Conservation (phyloP, 2,329 filamentous ascomycete genomes). For the Leptographium wingfieldii region DNA sequence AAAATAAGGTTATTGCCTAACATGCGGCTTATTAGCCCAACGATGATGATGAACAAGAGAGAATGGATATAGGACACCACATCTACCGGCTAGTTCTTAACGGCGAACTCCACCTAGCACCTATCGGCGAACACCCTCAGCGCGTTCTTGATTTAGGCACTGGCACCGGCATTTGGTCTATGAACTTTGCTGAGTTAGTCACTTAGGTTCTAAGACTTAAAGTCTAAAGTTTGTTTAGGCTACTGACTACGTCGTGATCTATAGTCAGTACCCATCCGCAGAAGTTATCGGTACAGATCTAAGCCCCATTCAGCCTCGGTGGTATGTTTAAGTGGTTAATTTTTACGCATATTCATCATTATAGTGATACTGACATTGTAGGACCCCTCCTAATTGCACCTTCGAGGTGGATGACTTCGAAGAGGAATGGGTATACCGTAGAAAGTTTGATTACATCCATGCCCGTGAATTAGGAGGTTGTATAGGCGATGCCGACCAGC, state of each 20-base stretch:
- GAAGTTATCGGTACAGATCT: slow-evolving; percentile 51
- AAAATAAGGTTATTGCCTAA: neutral
- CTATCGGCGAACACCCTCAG: slow-evolving; percentile 30
- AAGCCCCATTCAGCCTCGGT: slow-evolving; percentile 48
- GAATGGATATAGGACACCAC: slow-evolving; percentile 27
- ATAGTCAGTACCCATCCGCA: slow-evolving; percentile 17
- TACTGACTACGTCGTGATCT: too few species aligned
- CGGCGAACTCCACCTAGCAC: slow-evolving; percentile 28
- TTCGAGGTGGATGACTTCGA: slow-evolving; percentile 55
- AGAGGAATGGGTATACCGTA: neutral
- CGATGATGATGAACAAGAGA: slow-evolving; percentile 3
- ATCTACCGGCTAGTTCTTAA: slow-evolving; percentile 33
- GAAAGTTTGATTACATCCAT: slow-evolving; percentile 41
- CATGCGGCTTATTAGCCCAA: slow-evolving; percentile 1
- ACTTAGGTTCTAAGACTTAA: neutral
- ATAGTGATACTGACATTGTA: neutral
- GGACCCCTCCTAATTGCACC: slow-evolving; percentile 51
- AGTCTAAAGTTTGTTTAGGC: neutral
- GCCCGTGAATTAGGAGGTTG: slow-evolving; percentile 34
- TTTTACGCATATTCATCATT: slow-evolving; percentile 22
- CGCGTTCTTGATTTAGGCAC: slow-evolving; percentile 30
- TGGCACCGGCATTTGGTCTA: slow-evolving; percentile 52
- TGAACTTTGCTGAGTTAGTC: slow-evolving; percentile 37
- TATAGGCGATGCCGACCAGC: slow-evolving; percentile 36
- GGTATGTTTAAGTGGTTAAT: slow-evolving; percentile 18